phyloP scores from a whole-genome alignment of 176 grass and related monocot species.

The Coix lacrymajobi region DNA sequence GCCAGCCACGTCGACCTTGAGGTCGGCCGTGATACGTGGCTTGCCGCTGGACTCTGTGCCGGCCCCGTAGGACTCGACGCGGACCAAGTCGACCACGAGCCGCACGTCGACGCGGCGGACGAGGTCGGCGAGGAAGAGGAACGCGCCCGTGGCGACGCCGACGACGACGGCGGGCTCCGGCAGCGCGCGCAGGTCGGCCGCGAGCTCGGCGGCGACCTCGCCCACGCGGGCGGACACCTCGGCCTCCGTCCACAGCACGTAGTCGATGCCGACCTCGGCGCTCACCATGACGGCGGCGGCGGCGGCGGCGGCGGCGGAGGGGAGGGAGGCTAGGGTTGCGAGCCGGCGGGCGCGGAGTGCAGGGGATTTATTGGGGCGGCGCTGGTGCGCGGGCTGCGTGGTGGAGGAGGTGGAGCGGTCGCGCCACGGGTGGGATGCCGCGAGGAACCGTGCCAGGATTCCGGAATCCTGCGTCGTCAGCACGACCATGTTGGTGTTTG shows the following conservation, averaged over 20 bases:
- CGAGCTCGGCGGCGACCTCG: constrained; percentile 56
- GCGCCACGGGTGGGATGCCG: neutral
- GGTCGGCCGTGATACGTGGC: constrained; percentile 63
- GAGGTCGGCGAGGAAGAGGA: constrained; percentile 84
- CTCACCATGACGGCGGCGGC: constrained; percentile 30
- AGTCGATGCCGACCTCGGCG: constrained; percentile 48
- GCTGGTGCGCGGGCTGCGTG: neutral
- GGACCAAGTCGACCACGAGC: constrained; percentile 67
- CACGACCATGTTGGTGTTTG: neutral
- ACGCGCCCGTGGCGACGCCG: constrained; percentile 78
- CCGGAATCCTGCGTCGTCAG: constrained; percentile 3
- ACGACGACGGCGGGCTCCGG: constrained; percentile 52
- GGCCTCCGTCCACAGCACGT: constrained; percentile 68
- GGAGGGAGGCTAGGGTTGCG: constrained; percentile 25
- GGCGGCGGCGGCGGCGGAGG: neutral
- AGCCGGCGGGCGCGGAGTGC: neutral
- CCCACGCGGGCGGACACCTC: constrained; percentile 56
- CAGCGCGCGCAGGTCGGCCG: constrained; percentile 46
- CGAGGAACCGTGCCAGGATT: neutral
- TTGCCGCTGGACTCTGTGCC: constrained; percentile 67
- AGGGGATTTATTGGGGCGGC: neutral
- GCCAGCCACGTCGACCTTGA: constrained; percentile 73
- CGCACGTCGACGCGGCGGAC: constrained; percentile 56
- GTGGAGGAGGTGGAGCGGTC: neutral
- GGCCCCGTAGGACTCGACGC: constrained; percentile 82